phyloP scores from a whole-genome alignment of 148 eudicot species.

The Agrostemma githago region DNA sequence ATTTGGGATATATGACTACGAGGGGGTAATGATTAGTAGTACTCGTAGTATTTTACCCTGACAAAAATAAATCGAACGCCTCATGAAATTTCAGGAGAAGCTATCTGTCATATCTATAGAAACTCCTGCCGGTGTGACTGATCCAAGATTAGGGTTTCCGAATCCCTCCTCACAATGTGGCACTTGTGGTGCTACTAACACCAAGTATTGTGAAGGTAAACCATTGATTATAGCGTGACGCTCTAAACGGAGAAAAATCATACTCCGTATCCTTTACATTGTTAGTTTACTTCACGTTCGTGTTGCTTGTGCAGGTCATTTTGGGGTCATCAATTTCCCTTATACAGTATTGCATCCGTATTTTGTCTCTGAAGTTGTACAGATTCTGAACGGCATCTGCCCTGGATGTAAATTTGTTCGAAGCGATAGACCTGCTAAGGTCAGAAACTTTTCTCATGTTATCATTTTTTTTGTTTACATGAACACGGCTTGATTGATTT shows the following conservation, averaged over 20 bases:
- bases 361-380: slow-evolving; percentile 70
- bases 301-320: slow-evolving; percentile 61
- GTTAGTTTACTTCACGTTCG: not conserved
- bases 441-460: slow-evolving; percentile 38
- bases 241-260: not conserved
- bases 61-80: no score
- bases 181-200: slow-evolving; percentile 68
- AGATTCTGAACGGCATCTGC: slow-evolving; percentile 77
- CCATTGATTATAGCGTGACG: not conserved
- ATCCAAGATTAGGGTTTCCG: slow-evolving; percentile 81
- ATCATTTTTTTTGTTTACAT: slow-evolving; percentile 1
- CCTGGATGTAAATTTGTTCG: slow-evolving; percentile 74
- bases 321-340: slow-evolving; percentile 67
- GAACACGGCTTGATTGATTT: not conserved
- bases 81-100: slow-evolving; percentile 48
- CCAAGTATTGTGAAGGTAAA: slow-evolving; percentile 76
- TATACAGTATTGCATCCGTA: slow-evolving; percentile 72
- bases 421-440: slow-evolving; percentile 53
- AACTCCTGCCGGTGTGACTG: slow-evolving; percentile 59
- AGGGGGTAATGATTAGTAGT: no score
- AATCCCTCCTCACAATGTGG: slow-evolving; percentile 59
- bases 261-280: not conserved
- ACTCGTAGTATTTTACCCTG: no score
- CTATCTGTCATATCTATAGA: slow-evolving; percentile 53
- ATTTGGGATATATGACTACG: not conserved